A percentile compares a stretch with the other conserved stretches of the same genome.
Conservation (phyloP, 2,329 filamentous ascomycete species). For the Dactylellina parvicollis region DNA sequence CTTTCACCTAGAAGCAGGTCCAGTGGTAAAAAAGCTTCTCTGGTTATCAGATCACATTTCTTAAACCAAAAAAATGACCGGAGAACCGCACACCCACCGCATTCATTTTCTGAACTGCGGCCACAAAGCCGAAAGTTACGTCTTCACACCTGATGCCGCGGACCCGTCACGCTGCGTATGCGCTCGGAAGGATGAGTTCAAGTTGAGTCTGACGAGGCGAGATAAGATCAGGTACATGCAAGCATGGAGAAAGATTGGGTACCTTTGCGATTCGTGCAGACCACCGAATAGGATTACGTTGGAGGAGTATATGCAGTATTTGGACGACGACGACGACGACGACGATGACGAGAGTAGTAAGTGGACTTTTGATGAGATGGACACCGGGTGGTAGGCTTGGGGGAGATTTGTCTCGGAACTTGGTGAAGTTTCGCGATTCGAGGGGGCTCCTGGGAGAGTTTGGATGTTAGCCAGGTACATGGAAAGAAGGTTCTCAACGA, state of each 20-base stretch:
- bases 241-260: not conserved
- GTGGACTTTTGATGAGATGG: not conserved
- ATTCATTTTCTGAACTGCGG: constrained; percentile 20
- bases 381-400: too few species aligned
- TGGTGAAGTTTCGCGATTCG: too few species aligned
- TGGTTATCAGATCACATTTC: not conserved
- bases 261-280: constrained; percentile 7
- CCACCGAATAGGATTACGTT: constrained; percentile 7
- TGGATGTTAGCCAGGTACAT: too few species aligned
- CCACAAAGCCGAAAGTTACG: constrained; percentile 7
- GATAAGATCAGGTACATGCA: not conserved
- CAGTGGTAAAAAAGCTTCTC: too few species aligned
- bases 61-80: constrained; percentile 4
- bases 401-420: too few species aligned
- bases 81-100: constrained; percentile 30
- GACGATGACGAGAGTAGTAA: not conserved
- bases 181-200: not conserved
- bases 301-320: constrained; percentile 21
- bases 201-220: not conserved
- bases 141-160: constrained; percentile 9
- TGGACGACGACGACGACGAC: constrained; percentile 2
- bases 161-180: constrained; percentile 24
- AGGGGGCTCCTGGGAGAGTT: too few species aligned
- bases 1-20: too few species aligned
- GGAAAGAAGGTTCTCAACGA: too few species aligned